These are phyloP conservation scores for Maudiozyma turicensis DNA, from an alignment of 805 yeast genomes.

Conservation along the genomic window DNA sequence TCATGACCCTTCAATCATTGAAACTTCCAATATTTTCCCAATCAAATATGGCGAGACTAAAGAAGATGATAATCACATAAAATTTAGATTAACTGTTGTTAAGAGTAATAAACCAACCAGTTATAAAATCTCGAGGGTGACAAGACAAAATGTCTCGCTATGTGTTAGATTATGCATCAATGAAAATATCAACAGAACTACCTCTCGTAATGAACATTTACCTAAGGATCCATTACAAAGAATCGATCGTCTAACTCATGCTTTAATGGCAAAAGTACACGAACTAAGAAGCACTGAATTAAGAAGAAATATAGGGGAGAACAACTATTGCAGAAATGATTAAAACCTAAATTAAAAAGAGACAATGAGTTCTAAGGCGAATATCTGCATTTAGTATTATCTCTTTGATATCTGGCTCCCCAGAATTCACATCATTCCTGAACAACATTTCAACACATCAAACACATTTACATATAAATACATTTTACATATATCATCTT, in stretches of 20 bases:
- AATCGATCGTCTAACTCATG: constrained; percentile 15
- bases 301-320: constrained; percentile 25
- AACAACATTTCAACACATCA: background rate
- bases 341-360: background rate
- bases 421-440: background rate
- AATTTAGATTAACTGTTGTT: constrained; percentile 15
- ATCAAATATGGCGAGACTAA: constrained; percentile 11
- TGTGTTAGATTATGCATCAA: constrained; percentile 13
- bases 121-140: constrained; percentile 10
- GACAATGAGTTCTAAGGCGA: background rate
- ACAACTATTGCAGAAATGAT: constrained; percentile 13
- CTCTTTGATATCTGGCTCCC: too few relatives aligned
- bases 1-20: constrained; percentile 13
- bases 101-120: constrained; percentile 13
- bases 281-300: constrained; percentile 19
- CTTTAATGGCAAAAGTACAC: constrained; percentile 10
- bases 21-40: constrained; percentile 14
- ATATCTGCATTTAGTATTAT: background rate
- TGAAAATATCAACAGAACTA: constrained; percentile 6
- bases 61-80: constrained; percentile 6
- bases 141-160: constrained; percentile 9
- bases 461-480: background rate
- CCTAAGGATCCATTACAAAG: constrained; percentile 11
- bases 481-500: background rate
- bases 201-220: constrained; percentile 2